phyloP scores from a whole-genome alignment of 2,329 filamentous ascomycete genomes.

The Colletotrichum horii region DNA sequence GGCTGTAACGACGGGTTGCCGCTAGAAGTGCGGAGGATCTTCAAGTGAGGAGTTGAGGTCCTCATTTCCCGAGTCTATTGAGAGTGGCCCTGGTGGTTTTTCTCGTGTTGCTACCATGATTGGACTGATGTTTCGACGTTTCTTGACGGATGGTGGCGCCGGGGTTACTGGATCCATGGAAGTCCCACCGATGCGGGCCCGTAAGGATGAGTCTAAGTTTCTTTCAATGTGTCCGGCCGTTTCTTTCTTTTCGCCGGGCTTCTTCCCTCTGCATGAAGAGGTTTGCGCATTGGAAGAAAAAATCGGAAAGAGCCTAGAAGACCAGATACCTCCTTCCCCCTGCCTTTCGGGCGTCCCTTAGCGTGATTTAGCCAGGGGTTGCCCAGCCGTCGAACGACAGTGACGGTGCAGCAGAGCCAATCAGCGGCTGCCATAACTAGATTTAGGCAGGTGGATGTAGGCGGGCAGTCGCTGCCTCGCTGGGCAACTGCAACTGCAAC shows the following conservation, averaged over 20 bases:
- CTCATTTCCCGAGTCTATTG: background rate
- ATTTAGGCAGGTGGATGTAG: background rate
- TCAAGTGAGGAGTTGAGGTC: background rate
- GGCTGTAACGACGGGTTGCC: background rate
- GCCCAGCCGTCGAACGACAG: background rate
- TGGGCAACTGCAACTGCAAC: background rate
- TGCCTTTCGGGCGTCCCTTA: background rate
- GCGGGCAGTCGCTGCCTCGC: background rate
- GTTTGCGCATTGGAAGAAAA: background rate
- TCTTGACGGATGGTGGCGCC: background rate
- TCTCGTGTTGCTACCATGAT: background rate
- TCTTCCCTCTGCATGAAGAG: background rate
- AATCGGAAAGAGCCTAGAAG: background rate
- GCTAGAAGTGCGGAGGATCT: background rate
- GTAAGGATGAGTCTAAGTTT: background rate
- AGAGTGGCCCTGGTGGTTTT: background rate
- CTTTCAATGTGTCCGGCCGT: background rate
- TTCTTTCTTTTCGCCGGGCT: background rate
- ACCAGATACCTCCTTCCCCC: background rate
- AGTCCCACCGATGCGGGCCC: background rate
- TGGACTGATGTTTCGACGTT: constrained; percentile 1
- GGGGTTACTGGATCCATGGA: background rate
- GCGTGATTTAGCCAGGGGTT: constrained; percentile 16
- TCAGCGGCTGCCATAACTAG: background rate
- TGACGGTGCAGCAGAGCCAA: background rate